Evolutionary conservation across 768 basidiomycete species (phyloP), one percentile per base, ranked within the genome.

Genomic region (Cubamyces sp.): DNA sequence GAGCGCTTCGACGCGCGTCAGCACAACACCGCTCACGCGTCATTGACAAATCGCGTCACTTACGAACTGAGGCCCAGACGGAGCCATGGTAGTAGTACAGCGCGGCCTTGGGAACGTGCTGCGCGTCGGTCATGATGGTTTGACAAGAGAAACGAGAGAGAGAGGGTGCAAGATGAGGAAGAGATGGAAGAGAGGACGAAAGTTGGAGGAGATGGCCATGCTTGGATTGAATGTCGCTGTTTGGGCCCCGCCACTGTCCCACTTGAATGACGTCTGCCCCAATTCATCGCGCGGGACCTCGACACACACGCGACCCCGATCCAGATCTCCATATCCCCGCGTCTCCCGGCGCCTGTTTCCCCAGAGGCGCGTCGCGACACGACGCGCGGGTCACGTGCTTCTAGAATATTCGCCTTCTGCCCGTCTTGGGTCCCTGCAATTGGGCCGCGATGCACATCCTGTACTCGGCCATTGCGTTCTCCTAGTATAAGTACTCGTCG

Each of bases 71-170:
- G 39, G 84, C 86, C 90, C 88, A 91, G 55, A 85, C 75, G 3
- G 86, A 87, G 2, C 68, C 56, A 5, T 82, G 79, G 57, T 75
- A 82, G 74, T 87, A 87, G 75, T 94, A 95, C 1, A 95, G 78
- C 42, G 90, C 84, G n/a, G 92, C 92, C 75, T 93, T 94, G 54
- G 88, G 86, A 53, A 88, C 4, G 64, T 50, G 65, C 56, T 34
- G 37, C 54, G 54, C 50, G 2, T 63, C 46, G 34, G 68, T 34
- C 69, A 68, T 70, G 64, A 68, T 70, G 64, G 50, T 61, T 40
- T 5, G 37, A 43, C 41, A 30, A n/a, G 39, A 14, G 34, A 9
- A 52, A 19, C 37, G 26, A 39, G 8, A 28, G 49, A 46, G 37
- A 40, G 21, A 15, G 12, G 34, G 26, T 48, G 49, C 39, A 39